phyloP scores from a whole-genome alignment of 2,329 filamentous ascomycete genomes.

The Metarhizium rileyi region DNA sequence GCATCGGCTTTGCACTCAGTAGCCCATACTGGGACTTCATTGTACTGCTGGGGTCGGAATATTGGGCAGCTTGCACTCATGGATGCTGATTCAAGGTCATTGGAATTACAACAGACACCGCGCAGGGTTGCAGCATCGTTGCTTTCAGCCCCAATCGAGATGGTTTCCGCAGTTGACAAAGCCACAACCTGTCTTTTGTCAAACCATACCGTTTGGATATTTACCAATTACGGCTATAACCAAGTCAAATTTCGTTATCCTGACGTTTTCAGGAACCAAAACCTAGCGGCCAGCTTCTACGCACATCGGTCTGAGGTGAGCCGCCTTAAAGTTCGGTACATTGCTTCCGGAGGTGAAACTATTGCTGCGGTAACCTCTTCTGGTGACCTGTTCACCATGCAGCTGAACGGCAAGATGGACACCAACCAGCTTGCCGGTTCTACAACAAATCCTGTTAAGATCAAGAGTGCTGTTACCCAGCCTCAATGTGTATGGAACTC shows the following conservation, averaged over 20 bases:
- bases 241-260: slow-evolving; percentile 70
- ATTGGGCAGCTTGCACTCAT: slow-evolving; percentile 88
- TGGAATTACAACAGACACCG: slow-evolving; percentile 73
- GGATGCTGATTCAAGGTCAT: slow-evolving; percentile 85
- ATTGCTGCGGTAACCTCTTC: slow-evolving; percentile 78
- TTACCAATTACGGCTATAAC: slow-evolving; percentile 94
- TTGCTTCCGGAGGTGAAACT: slow-evolving; percentile 80
- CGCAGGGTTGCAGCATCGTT: slow-evolving; percentile 82
- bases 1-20: slow-evolving; percentile 90
- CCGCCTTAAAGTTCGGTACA: slow-evolving; percentile 61
- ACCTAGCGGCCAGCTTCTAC: slow-evolving; percentile 52
- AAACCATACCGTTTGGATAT: slow-evolving; percentile 84
- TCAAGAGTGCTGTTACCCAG: slow-evolving; percentile 67
- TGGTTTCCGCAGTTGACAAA: slow-evolving; percentile 80
- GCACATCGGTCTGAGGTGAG: slow-evolving; percentile 43
- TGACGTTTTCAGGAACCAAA: slow-evolving; percentile 61
- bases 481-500: slow-evolving; percentile 84
- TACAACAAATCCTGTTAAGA: slow-evolving; percentile 87
- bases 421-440: slow-evolving; percentile 52
- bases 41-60: slow-evolving; percentile 95
- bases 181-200: slow-evolving; percentile 80
- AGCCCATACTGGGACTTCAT: slow-evolving; percentile 66
- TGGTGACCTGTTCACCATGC: slow-evolving; percentile 82
- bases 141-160: slow-evolving; percentile 54
- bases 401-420: slow-evolving; percentile 60